Percentiles rank a stretch among this genome's conserved stretches.
These are phyloP conservation scores for Chaetomium sp. DNA, from an alignment of 2,329 filamentous ascomycete species.

Conservation along the genomic window DNA sequence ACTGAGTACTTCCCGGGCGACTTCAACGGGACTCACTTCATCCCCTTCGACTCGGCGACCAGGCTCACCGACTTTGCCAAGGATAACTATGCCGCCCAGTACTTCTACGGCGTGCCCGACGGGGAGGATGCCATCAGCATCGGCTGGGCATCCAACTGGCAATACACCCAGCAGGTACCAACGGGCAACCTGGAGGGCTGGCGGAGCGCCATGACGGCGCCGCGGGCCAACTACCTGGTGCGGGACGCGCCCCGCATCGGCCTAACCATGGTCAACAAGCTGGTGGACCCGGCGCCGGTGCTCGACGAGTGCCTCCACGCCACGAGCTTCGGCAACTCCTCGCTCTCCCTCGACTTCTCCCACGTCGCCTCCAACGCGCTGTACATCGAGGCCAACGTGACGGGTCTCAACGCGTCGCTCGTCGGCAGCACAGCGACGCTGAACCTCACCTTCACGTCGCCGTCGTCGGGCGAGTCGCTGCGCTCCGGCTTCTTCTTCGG, in stretches of 20 bases:
- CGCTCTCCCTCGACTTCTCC: background rate
- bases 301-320: background rate
- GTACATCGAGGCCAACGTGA: background rate
- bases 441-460: background rate
- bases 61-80: conserved; percentile 3
- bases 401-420: background rate
- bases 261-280: background rate
- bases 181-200: background rate
- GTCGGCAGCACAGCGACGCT: background rate
- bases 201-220: background rate
- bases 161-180: background rate
- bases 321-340: background rate
- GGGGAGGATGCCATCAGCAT: conserved; percentile 1
- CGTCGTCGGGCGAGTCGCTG: background rate
- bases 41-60: background rate
- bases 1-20: background rate
- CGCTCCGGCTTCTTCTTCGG: background rate
- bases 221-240: background rate
- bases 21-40: background rate
- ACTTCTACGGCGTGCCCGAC: conserved; percentile 3
- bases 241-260: background rate
- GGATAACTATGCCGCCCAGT: background rate
- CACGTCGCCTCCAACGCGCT: background rate
- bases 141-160: conserved; percentile 2
- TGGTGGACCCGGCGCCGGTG: background rate